Percentiles rank a stretch among this genome's conserved stretches.
phyloP scores from a whole-genome alignment of 352 stramenopile genomes.

The Phytopythium helicoides region DNA sequence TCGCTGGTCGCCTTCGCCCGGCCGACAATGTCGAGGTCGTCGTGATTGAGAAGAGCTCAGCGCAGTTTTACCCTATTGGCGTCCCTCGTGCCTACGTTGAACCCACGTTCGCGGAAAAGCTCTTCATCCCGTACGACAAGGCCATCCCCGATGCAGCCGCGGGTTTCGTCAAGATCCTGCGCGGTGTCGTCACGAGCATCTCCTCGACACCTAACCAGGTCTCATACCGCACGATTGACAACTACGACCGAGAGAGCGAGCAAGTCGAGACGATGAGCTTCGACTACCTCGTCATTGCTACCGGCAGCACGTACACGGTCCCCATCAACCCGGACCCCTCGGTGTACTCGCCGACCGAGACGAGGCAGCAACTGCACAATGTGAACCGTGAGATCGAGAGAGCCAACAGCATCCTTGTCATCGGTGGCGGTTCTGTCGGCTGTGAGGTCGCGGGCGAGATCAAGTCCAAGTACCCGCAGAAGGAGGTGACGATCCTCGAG shows the following conservation, averaged over 20 bases:
- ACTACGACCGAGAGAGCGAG: constrained; percentile 22
- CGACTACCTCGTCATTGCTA: constrained; percentile 50
- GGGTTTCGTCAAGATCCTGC: constrained; percentile 37
- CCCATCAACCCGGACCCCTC: constrained; percentile 36
- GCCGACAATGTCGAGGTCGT: constrained; percentile 44
- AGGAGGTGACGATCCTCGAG: constrained; percentile 57
- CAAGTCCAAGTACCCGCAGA: constrained; percentile 34
- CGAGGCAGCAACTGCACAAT: constrained; percentile 25
- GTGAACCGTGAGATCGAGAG: constrained; percentile 29
- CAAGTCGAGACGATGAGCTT: constrained; percentile 19
- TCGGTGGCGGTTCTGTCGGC: constrained; percentile 53
- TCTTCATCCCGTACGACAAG: constrained; percentile 71
- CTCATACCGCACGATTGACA: constrained; percentile 26
- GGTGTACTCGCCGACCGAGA: constrained; percentile 15
- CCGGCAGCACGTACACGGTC: constrained; percentile 37
- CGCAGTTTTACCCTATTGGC: constrained; percentile 45
- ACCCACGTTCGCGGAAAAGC: constrained; percentile 36
- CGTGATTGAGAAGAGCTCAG: constrained; percentile 54
- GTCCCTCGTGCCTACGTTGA: constrained; percentile 55
- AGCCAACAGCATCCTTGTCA: constrained; percentile 45
- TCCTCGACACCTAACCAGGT: constrained; percentile 30
- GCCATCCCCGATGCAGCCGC: constrained; percentile 35
- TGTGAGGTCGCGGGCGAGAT: constrained; percentile 56
- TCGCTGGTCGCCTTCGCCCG: constrained; percentile 23
- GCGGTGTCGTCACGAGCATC: constrained; percentile 31